Base-by-base conservation (phyloP, 192 early-diverging fungal species). In the Oehlia diaphana region DNA sequence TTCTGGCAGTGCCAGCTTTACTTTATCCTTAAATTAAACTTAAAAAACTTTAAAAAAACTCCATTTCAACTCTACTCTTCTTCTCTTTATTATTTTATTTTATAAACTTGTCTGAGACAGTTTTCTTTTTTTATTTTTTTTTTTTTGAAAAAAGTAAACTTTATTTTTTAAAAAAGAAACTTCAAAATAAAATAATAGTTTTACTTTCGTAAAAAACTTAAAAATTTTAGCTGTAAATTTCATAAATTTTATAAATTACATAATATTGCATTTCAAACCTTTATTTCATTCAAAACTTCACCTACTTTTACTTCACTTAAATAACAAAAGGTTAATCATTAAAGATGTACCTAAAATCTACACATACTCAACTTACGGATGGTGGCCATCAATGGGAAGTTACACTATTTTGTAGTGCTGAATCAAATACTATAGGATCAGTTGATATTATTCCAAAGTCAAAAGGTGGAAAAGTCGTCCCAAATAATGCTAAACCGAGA, bases 341-440 rank as follows among this genome's bases (percentile, higher is more conserved):
- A 8, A 63, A 50, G 69, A 78, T 78, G 77, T 78, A 78, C 37
- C 16, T 78, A 66, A 78, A 78, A 78, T 78, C 77, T 44, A 78
- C 77, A 53, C 77, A 78, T 37, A 49, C 77, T 49, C 47, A 13
- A 23, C 66, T 69, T 37, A 3, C 12, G 3, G 77, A 68, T 19
- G 77, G 77, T 53, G 66, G 66, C 4, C 77, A 78, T 69, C 26
- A 78, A 31, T 78, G 77, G 77, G 77, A 78, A 78, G 26, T 78
- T 10, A 78, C 77, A 49, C 26, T 78, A 50, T 78, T 78, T 33
- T 78, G 77, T 42, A 78, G 16, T 50, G 14, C 64, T 13, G 77
- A 78, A 69, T 28, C 77, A 69, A 67, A 78, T 37, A 78, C 13
- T 10, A 78, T 78, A 44, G 63, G 23, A 53, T 63, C 26, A 5